Evolutionary conservation across 169 alveolate genomes (phyloP), one percentile per base, ranked within the genome.

Genomic region (Cryptosporidium ryanae): DNA sequence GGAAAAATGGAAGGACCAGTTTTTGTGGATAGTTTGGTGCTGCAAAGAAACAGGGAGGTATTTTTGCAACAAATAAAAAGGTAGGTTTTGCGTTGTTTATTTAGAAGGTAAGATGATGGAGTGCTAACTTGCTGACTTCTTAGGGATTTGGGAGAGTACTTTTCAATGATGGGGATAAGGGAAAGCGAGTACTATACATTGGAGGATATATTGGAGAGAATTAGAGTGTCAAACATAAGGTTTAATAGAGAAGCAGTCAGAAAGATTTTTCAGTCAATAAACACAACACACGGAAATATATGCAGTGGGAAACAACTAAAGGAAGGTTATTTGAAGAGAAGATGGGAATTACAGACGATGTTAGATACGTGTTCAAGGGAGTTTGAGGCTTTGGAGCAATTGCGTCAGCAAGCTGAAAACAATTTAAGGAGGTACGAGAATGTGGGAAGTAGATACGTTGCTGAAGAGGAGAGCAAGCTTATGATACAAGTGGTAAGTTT

Each of bases 271-370:
- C 29, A 38, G 17, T 76, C 87, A 12, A 25, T 76, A 13, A 76
- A 76, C 48, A 46, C 71, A 25, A 76, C 70, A 23, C 71, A 76
- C 21, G 34, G 18, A 18, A 61, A 59, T 6, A 76, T 38, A 12
- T 76, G 87, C 44, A 76, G 48, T 57, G 87, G 87, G 3, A 76
- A 59, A 17, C 87, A 76, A 17, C 64, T 76, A n/a, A 76, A 76
- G 34, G 87, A 76, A n/a, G 63, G 64, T 38, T 76, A 76, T 59
- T 59, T 76, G 25, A 76, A 76, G 23, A 55, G 87, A 25, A 55
- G 87, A 29, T 76, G 87, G 87, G 87, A 76, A 25, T 63, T 76
- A 7, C 87, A 76, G 31, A 76, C 87, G 32, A 76, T 76, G 87
- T 61, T 76, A 48, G 87, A 76, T 31, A 76, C 87, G 15, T 76